A percentile compares a stretch with the other conserved stretches of the same genome.
Evolutionary conservation across 2,329 filamentous ascomycete genomes (phyloP).

Genomic region (Cladosporium sphaerospermum): DNA sequence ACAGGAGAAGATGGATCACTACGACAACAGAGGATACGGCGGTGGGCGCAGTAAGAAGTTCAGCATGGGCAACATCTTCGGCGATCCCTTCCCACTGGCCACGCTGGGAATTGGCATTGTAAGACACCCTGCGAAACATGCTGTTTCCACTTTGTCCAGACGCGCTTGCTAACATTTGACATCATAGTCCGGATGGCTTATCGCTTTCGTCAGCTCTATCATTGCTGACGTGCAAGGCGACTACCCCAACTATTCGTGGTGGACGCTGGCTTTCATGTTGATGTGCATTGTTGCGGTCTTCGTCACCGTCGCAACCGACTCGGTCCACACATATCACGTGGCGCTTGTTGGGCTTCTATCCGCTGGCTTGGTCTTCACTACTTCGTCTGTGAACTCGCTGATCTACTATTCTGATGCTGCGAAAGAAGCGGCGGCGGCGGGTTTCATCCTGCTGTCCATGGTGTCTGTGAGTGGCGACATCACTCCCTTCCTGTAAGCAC

Average conservation of each 20-base stretch:
- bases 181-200: slow-evolving; percentile 82
- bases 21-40: slow-evolving; percentile 1
- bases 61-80: slow-evolving; percentile 81
- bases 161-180: slow-evolving; percentile 10
- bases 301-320: slow-evolving; percentile 76
- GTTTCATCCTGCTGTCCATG: slow-evolving; percentile 91
- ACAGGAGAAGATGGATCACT: slow-evolving; percentile 11
- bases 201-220: slow-evolving; percentile 81
- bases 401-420: slow-evolving; percentile 70
- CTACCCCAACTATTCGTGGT: slow-evolving; percentile 90
- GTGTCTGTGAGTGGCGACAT: slow-evolving; percentile 61
- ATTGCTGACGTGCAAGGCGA: slow-evolving; percentile 55
- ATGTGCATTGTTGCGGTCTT: slow-evolving; percentile 75
- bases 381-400: slow-evolving; percentile 77
- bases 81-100: slow-evolving; percentile 91
- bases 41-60: slow-evolving; percentile 38
- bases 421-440: slow-evolving; percentile 75
- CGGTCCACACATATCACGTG: slow-evolving; percentile 81
- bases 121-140: slow-evolving; percentile 35
- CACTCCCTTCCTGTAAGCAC: background rate
- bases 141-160: slow-evolving; percentile 20
- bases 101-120: slow-evolving; percentile 89
- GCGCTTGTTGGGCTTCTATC: slow-evolving; percentile 85
- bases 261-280: slow-evolving; percentile 78
- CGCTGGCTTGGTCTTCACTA: slow-evolving; percentile 76